Evolutionary conservation across 768 basidiomycete genomes (phyloP).

Genomic region (Pisolithus orientalis): DNA sequence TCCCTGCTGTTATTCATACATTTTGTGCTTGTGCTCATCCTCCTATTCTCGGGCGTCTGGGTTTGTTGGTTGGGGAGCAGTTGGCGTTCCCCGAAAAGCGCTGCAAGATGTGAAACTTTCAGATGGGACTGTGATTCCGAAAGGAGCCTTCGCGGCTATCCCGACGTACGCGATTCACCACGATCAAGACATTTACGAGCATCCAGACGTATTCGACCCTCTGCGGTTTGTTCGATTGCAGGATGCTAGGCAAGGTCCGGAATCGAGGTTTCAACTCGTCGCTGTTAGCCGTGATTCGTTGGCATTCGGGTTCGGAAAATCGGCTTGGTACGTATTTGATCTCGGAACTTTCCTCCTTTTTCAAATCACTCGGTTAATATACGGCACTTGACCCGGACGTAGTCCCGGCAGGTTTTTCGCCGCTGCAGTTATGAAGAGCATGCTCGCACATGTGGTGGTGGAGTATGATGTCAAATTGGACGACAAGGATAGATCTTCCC

Average conservation of each 20-base stretch:
- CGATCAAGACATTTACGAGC: constrained; percentile 23
- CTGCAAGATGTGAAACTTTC: constrained; percentile 29
- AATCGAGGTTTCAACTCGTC: constrained; percentile 28
- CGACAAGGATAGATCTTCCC: constrained; percentile 23
- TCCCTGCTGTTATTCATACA: not conserved
- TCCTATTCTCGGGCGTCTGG: no score
- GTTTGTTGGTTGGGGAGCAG: constrained; percentile 4
- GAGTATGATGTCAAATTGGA: constrained; percentile 35
- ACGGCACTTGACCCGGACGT: no score
- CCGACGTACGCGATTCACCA: constrained; percentile 17
- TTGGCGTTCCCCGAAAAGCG: constrained; percentile 26
- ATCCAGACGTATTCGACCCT: constrained; percentile 36
- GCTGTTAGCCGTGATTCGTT: constrained; percentile 30
- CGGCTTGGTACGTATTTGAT: constrained; percentile 17
- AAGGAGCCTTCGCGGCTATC: constrained; percentile 24
- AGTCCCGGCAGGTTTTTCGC: constrained; percentile 41
- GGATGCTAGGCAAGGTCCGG: constrained; percentile 25
- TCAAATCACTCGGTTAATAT: not conserved
- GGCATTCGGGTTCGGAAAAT: constrained; percentile 31
- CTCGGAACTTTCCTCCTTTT: not conserved
- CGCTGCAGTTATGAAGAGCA: constrained; percentile 34
- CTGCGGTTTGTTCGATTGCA: constrained; percentile 41
- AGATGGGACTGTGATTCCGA: constrained; percentile 33
- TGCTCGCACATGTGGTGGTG: constrained; percentile 36
- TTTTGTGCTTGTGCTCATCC: not conserved